Conservation (phyloP, 495 filamentous ascomycete species). For the Articulospora tetracladia region DNA sequence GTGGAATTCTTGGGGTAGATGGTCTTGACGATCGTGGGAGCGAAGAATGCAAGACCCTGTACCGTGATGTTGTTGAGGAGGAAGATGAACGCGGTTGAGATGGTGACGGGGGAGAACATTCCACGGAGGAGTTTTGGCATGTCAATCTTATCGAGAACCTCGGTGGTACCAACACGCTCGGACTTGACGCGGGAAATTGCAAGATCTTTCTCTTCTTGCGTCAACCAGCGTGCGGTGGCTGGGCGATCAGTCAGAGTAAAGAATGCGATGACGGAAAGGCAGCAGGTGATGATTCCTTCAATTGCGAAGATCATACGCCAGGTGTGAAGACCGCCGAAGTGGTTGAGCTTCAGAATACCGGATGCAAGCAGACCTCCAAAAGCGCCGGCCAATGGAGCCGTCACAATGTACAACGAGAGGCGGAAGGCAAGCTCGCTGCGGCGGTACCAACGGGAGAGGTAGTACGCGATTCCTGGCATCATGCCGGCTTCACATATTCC, state of each 20-base stretch:
- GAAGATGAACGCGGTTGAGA: conserved; percentile 62
- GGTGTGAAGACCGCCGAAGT: conserved; percentile 41
- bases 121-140: conserved; percentile 56
- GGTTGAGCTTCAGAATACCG: conserved; percentile 49
- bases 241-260: conserved; percentile 58
- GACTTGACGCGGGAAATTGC: conserved; percentile 54
- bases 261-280: conserved; percentile 46
- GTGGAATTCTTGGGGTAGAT: conserved; percentile 59
- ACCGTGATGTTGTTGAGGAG: conserved; percentile 72
- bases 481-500: conserved; percentile 67
- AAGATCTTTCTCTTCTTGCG: conserved; percentile 48
- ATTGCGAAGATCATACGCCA: conserved; percentile 70
- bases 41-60: conserved; percentile 72
- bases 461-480: conserved; percentile 71
- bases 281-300: conserved; percentile 59
- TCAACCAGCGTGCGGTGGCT: conserved; percentile 56
- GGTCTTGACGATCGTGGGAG: conserved; percentile 64
- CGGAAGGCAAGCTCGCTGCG: conserved; percentile 64
- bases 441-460: conserved; percentile 68
- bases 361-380: conserved; percentile 69
- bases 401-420: conserved; percentile 70
- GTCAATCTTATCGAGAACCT: conserved; percentile 61
- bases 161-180: conserved; percentile 60
- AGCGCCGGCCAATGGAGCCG: conserved; percentile 64
- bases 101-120: conserved; percentile 60